These are phyloP conservation scores for Entomortierella lignicola DNA, from an alignment of 192 early-diverging fungal genomes.

Conservation along the genomic window DNA sequence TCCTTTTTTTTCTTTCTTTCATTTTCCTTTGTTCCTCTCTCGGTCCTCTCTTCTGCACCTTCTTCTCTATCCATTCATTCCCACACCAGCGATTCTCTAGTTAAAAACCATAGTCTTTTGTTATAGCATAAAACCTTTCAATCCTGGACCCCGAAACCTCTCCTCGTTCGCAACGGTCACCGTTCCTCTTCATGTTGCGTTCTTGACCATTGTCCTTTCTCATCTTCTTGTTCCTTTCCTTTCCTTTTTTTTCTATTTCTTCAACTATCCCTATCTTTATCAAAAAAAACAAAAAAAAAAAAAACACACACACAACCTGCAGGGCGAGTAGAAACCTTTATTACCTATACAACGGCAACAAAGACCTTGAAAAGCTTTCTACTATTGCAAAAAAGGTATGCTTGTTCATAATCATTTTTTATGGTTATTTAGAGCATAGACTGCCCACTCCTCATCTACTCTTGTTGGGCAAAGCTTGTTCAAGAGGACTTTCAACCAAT, in stretches of 20 bases:
- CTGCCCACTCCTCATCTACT: no score
- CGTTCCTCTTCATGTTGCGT: slow-evolving; percentile 22
- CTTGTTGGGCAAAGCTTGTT: no score
- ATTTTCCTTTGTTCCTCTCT: neutral
- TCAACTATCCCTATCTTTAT: neutral
- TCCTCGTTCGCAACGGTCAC: slow-evolving; percentile 5
- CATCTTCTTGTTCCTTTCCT: neutral
- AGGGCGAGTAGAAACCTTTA: no score
- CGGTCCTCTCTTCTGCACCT: neutral
- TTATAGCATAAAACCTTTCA: neutral
- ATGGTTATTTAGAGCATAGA: no score
- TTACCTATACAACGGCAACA: neutral
- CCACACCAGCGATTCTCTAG: neutral
- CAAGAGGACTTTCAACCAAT: neutral
- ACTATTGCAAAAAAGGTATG: no score
- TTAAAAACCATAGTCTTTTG: neutral
- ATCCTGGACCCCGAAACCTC: neutral
- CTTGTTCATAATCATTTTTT: neutral
- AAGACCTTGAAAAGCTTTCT: no score
- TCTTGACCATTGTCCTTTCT: slow-evolving; percentile 19
- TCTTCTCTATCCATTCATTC: neutral
- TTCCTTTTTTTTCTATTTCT: neutral
- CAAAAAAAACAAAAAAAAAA: neutral
- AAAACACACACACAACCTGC: neutral
- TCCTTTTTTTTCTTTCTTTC: neutral